Conservation (phyloP, 352 stramenopile species). For the Thalassiosira oceanica region DNA sequence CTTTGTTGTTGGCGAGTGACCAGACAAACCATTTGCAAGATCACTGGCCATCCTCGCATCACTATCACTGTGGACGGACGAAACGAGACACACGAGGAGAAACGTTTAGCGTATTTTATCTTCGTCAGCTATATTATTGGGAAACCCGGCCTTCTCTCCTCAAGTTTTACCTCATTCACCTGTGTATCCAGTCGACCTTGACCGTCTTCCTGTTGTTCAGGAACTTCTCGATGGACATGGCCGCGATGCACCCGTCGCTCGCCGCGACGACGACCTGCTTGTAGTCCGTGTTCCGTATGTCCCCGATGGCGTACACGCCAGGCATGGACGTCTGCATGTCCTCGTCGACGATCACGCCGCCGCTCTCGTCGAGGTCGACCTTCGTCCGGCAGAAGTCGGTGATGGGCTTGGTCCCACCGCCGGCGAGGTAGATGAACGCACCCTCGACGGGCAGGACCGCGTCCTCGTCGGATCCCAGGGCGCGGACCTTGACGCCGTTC, state of each 20-base stretch:
- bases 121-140: too few relatives aligned
- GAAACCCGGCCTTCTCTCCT: too few relatives aligned
- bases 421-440: conserved; percentile 64
- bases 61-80: too few relatives aligned
- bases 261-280: conserved; percentile 70
- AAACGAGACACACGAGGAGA: too few relatives aligned
- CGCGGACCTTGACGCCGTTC: conserved; percentile 45
- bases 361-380: conserved; percentile 52
- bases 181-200: conserved; percentile 72
- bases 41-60: too few relatives aligned
- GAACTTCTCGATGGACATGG: conserved; percentile 67
- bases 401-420: conserved; percentile 63
- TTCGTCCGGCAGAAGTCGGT: conserved; percentile 58
- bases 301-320: conserved; percentile 62
- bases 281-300: conserved; percentile 67
- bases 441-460: conserved; percentile 49
- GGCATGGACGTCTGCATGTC: conserved; percentile 56
- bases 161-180: too few relatives aligned
- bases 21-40: too few relatives aligned
- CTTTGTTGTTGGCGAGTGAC: too few relatives aligned
- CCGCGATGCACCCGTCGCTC: conserved; percentile 59
- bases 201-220: conserved; percentile 61
- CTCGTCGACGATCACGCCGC: conserved; percentile 57
- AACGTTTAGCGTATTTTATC: too few relatives aligned
- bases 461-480: conserved; percentile 13